Evolutionary conservation across 2,329 filamentous ascomycete genomes (phyloP).

Genomic region (Rhynchosporium agropyri): DNA sequence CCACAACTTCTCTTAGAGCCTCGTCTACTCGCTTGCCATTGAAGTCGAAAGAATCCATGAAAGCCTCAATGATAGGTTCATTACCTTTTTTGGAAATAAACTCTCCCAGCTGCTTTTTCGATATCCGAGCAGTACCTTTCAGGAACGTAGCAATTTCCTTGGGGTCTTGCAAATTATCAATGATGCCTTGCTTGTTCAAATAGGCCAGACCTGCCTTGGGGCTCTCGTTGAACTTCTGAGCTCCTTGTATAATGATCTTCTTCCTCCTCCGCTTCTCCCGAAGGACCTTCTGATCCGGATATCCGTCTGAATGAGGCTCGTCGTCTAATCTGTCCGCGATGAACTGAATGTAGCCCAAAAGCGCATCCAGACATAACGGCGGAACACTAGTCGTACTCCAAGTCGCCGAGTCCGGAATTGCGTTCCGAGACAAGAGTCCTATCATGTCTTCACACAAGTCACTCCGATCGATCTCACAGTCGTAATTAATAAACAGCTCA

Average conservation of each 20-base stretch:
- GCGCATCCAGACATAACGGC: constrained; percentile 87
- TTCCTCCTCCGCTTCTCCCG: constrained; percentile 77
- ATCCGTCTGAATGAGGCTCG: constrained; percentile 62
- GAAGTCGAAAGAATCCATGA: constrained; percentile 89
- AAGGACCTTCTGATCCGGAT: constrained; percentile 66
- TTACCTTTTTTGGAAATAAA: constrained; percentile 91
- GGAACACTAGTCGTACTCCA: constrained; percentile 99
- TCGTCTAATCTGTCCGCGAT: constrained; percentile 85
- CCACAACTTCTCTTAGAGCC: constrained; percentile 81
- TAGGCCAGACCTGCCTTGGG: constrained; percentile 88
- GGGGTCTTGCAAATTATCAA: constrained; percentile 73
- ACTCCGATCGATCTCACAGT: constrained; percentile 88
- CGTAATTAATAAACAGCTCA: constrained; percentile 97
- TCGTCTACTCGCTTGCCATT: constrained; percentile 84
- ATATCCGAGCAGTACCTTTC: constrained; percentile 82
- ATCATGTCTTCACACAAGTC: constrained; percentile 97
- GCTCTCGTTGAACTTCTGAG: constrained; percentile 91
- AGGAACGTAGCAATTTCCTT: constrained; percentile 83
- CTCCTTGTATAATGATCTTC: constrained; percentile 84
- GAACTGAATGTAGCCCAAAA: constrained; percentile 89
- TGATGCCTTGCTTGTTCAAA: constrained; percentile 82
- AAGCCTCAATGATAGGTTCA: constrained; percentile 80
- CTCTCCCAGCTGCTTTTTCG: constrained; percentile 89
- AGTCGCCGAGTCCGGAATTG: constrained; percentile 93
- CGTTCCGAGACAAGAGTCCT: constrained; percentile 87